Base-by-base conservation (phyloP, 257 asterid species). In the Solanum corneliomulleri region DNA sequence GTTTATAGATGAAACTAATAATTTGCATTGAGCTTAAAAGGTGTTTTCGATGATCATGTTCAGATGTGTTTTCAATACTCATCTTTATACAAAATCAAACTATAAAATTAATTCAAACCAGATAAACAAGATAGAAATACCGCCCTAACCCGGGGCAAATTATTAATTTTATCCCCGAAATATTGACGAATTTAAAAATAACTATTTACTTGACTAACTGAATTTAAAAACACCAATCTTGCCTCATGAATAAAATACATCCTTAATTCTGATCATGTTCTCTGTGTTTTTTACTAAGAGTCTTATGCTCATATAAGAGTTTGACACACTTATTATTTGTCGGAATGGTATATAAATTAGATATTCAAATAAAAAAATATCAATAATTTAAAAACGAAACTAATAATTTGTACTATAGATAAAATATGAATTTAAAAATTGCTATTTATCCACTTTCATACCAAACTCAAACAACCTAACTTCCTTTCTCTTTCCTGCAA, bases 211-310 rank as follows among this genome's bases (percentile, higher is more conserved):
- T 52, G 2, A 52, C 10, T 18, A 52, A 52, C n/a, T 52, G 2
- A 18, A 52, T 0, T 52, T 0, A 52, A 52, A 52, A 6, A 52
- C n/a, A 18, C 1, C 2, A 52, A 52, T 0, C n/a, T 18, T 52
- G 62, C n/a, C 7, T 6, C 4, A 0, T 18, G 62, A 52, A 9
- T 52, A 23, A 52, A 52, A 52, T 52, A 52, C 62, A 52, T 18
- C 0, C n/a, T 3, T 52, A 52, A 52, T 52, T 6, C 1, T 52
- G 0, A 0, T 18, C n/a, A 16, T 6, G 9, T 0, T 52, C 0
- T 52, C 10, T 52, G 0, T 16, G 0, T 0, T 52, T 52, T 16
- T 16, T 18, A 16, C 1, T 6, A 6, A 49, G 4, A 52, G 62
- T 6, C 0, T 18, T 16, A 2, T 52, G 10, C 10, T 52, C 10